Evolutionary conservation across 805 yeast genomes (phyloP).

Genomic region (Vanderwaltozyma verrucispora): DNA sequence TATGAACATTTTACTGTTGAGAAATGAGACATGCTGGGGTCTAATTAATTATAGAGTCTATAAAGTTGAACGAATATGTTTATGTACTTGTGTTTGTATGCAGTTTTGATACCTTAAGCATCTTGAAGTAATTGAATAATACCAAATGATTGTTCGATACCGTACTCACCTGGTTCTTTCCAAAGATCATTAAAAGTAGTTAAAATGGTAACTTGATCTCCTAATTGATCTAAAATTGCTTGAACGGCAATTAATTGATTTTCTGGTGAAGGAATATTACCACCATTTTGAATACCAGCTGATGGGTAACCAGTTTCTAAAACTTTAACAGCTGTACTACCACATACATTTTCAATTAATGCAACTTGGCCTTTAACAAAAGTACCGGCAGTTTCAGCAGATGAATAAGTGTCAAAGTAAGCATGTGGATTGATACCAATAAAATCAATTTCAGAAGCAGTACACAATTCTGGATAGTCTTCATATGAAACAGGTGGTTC

Average conservation of each 20-base stretch:
- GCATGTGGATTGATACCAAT: conserved; percentile 85
- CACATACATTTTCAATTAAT: conserved; percentile 46
- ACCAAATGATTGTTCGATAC: conserved; percentile 85
- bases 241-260: conserved; percentile 67
- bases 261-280: conserved; percentile 54
- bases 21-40: too few relatives aligned
- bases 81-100: too few relatives aligned
- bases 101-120: too few relatives aligned
- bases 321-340: conserved; percentile 4
- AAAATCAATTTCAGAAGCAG: conserved; percentile 58
- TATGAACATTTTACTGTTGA: too few relatives aligned
- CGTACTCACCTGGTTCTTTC: conserved; percentile 77
- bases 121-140: conserved; percentile 30
- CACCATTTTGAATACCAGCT: conserved; percentile 60
- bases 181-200: conserved; percentile 76
- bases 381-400: conserved; percentile 60
- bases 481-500: conserved; percentile 79
- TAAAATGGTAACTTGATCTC: conserved; percentile 56
- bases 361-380: conserved; percentile 56
- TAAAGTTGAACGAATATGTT: too few relatives aligned
- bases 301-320: conserved; percentile 84
- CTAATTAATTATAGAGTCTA: too few relatives aligned
- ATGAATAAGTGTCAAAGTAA: conserved; percentile 55
- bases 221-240: conserved; percentile 46
- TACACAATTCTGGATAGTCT: conserved; percentile 57